Evolutionary conservation across 768 basidiomycete species (phyloP).

Genomic region (Hericium coralloides): DNA sequence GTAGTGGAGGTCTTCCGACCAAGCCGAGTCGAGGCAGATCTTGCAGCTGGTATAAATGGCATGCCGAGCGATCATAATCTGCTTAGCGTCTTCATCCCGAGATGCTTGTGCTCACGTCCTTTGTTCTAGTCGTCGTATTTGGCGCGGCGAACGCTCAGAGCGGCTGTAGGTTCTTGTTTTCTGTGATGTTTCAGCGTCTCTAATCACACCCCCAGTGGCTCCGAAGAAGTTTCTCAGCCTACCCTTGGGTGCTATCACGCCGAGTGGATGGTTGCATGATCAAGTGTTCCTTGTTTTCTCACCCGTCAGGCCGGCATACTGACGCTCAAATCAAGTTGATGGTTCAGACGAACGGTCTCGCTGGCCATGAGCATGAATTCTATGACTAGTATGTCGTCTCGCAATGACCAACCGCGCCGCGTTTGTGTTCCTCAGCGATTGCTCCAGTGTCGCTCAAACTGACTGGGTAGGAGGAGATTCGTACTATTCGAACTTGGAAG

Average conservation of each 20-base stretch:
- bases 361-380: slow-evolving; percentile 29
- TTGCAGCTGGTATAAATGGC: too few relatives aligned
- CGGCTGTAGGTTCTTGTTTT: not conserved
- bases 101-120: not conserved
- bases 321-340: slow-evolving; percentile 15
- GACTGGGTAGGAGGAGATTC: slow-evolving; percentile 28
- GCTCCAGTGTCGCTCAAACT: slow-evolving; percentile 20
- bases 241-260: slow-evolving; percentile 22
- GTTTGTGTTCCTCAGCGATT: not conserved
- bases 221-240: slow-evolving; percentile 23
- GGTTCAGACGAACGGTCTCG: slow-evolving; percentile 26
- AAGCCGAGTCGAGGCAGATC: not conserved
- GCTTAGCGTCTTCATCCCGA: not conserved
- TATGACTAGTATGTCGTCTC: slow-evolving; percentile 22
- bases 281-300: slow-evolving; percentile 13
- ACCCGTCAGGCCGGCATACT: not conserved
- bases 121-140: not conserved
- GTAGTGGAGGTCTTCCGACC: not conserved
- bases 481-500: slow-evolving; percentile 27
- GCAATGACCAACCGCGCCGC: too few relatives aligned
- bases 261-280: slow-evolving; percentile 24
- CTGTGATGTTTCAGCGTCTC: not conserved
- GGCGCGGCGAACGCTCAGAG: not conserved
- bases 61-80: too few relatives aligned
- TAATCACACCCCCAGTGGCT: slow-evolving; percentile 13